Percentiles rank a stretch among this genome's conserved stretches.
Conservation (phyloP, 192 early-diverging fungal genomes). For the Coemansia sp. region DNA sequence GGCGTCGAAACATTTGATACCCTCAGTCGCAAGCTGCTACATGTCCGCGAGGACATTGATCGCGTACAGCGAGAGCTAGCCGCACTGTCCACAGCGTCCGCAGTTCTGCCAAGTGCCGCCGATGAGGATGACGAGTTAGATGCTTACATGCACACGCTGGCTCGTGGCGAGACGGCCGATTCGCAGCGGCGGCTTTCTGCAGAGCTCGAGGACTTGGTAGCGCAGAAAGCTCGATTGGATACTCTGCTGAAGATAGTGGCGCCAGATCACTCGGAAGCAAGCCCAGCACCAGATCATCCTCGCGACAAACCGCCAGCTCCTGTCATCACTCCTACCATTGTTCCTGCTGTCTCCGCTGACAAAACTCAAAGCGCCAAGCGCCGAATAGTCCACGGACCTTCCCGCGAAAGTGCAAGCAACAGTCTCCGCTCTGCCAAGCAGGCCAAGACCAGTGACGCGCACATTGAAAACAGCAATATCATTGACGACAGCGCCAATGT, state of each 20-base stretch:
- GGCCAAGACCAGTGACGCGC: not conserved
- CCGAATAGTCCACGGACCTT: constrained; percentile 9
- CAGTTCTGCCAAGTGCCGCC: not conserved
- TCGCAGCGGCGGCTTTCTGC: constrained; percentile 47
- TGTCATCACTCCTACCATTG: not conserved
- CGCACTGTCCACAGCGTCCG: not conserved
- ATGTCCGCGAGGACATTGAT: constrained; percentile 37
- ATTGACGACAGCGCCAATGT: not conserved
- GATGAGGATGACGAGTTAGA: constrained; percentile 65
- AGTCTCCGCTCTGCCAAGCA: not conserved
- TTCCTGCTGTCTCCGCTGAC: not conserved
- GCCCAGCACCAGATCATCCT: no score
- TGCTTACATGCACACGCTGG: constrained; percentile 64
- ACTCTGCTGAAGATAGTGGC: constrained; percentile 31
- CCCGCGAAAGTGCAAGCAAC: constrained; percentile 10
- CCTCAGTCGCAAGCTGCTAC: constrained; percentile 43
- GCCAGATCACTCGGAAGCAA: constrained; percentile 13
- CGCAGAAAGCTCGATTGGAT: constrained; percentile 34
- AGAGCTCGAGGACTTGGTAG: constrained; percentile 51
- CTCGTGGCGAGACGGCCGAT: constrained; percentile 46
- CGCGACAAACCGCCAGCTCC: not conserved
- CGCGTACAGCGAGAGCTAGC: constrained; percentile 14
- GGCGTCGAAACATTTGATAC: constrained; percentile 71
- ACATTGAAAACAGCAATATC: no score
- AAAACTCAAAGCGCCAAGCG: constrained; percentile 12